Base-by-base conservation (phyloP, 768 basidiomycete genomes). In the Chlorophyllum brunneum region DNA sequence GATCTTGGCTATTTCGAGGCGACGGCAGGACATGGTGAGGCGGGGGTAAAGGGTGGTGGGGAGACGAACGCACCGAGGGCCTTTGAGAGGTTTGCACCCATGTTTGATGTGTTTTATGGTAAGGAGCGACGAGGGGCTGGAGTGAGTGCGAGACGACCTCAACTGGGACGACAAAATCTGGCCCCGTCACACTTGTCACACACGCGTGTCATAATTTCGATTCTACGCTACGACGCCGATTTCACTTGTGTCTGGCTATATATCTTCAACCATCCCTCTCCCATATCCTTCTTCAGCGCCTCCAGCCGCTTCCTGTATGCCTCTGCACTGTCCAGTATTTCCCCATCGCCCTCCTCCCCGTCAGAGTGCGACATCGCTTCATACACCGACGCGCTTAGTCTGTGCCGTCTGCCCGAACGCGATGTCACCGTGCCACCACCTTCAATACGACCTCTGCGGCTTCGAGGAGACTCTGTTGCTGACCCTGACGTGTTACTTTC, bases 61-160 rank as follows among this genome's bases (percentile, higher is more conserved):
- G 29, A 39, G 42, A 49, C 22, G 37, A 54, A 51, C 79, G 60
- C 60, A 89, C 89, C 79, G 69, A 92, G 71, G 31, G 88, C 82
- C 70, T 92, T 92, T 48, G 90, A 92, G 60, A 92, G 76, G 74
- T 91, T 91, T 57, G 83, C 87, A 73, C 90, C 90, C 90, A 92
- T 90, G 64, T 63, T 74, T 64, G 61, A 61, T 51, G 54, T 54
- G 51, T 61, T 54, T 63, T 58, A 36, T 37, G 63, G 75, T 82
- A 87, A 87, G 71, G 85, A 88, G 70, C 78, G 85, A 85, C 83
- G 60, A 55, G 53, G 43, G 50, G 41, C 41, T 52, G 56, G 54
- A 54, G 30, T 58, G 48, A 49, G 53, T 58, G 58, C 58, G 57
- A 47, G 56, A 54, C 16, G 54, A 52, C 6, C 34, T 31, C 30